phyloP scores from a whole-genome alignment of 2,329 filamentous ascomycete genomes.

The Aspergillus hiratsukae region DNA sequence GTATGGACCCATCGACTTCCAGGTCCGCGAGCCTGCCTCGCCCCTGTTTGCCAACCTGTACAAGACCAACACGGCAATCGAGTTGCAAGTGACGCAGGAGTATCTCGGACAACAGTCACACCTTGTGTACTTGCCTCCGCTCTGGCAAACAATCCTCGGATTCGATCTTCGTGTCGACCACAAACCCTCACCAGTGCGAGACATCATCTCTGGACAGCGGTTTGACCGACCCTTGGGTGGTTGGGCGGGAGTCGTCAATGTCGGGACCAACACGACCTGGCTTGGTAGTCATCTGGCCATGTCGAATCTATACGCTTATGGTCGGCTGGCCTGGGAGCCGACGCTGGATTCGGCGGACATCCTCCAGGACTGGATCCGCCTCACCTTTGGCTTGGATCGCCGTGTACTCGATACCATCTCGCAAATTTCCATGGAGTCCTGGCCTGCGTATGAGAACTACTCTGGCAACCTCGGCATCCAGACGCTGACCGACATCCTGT shows the following conservation, averaged over 20 bases:
- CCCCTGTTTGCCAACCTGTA: constrained; percentile 57
- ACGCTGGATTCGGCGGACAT: constrained; percentile 45
- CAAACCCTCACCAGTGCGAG: constrained; percentile 51
- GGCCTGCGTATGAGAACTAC: constrained; percentile 69
- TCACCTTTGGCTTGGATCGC: constrained; percentile 58
- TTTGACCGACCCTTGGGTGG: constrained; percentile 57
- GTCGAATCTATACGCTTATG: constrained; percentile 69
- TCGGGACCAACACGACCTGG: constrained; percentile 64
- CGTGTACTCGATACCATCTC: constrained; percentile 57
- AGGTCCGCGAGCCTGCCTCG: constrained; percentile 63
- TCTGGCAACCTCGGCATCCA: constrained; percentile 66
- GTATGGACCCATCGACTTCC: constrained; percentile 70
- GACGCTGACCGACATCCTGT: constrained; percentile 64
- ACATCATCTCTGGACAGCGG: constrained; percentile 58
- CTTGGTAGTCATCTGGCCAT: constrained; percentile 65
- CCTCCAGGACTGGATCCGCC: constrained; percentile 61
- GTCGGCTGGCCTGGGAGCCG: constrained; percentile 63
- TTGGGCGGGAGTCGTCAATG: constrained; percentile 63
- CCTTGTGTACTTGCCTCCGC: constrained; percentile 61
- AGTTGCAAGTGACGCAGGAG: constrained; percentile 64
- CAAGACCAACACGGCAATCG: constrained; percentile 52
- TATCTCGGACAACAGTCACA: constrained; percentile 69
- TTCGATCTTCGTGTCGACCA: constrained; percentile 62
- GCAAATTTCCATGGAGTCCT: constrained; percentile 62
- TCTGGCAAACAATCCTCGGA: constrained; percentile 65